Base-by-base conservation (phyloP, 305 asterid genomes). In the Solanum hybrid region DNA sequence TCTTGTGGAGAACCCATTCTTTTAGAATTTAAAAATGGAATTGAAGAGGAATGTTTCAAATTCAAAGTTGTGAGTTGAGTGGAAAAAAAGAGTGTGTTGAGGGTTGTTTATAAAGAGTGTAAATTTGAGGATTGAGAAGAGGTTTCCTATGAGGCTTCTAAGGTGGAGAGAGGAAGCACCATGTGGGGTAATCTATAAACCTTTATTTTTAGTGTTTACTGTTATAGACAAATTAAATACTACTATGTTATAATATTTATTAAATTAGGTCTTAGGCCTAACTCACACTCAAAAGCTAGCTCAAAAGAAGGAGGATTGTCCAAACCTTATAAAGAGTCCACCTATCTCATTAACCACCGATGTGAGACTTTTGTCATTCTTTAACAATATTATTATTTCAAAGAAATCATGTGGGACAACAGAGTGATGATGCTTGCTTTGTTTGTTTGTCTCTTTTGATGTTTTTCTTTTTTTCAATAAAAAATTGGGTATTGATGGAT, bases 121-220 rank as follows among this genome's bases (percentile, higher is more conserved):
- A 70, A 51, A 41, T 37, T 29, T 75, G 84, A 26, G 79, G 78
- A 26, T 70, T 90, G 39, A 6, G 11, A 76, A 31, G 89, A 61
- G 81, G 83, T 7, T 91, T 83, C 91, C 5, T 38, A 31, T 7
- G 90, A 76, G 73, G 75, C 77, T 85, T 90, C 92, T 33, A 1
- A 61, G 90, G 3, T 77, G 87, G 88, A 76, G 90, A 15, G 27
- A 36, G 32, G 90, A 90, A 89, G 84, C 90, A 88, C 27, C 90
- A n/a, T 2, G 33, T 75, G 76, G 87, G 17, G 26, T 82, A 26
- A 81, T 81, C 70, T n/a, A 81, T 38, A 2, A 81, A 13, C 36
- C 3, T 15, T 36, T 9, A 45, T 65, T 27, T 26, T 45, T 14
- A 82, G 10, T 7, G 37, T 26, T 41, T 14, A 82, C 27, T 7